Evolutionary conservation across 2,329 filamentous ascomycete genomes (phyloP), one percentile per base, ranked within the genome.

Genomic region (Verticillium nonalfalfae): DNA sequence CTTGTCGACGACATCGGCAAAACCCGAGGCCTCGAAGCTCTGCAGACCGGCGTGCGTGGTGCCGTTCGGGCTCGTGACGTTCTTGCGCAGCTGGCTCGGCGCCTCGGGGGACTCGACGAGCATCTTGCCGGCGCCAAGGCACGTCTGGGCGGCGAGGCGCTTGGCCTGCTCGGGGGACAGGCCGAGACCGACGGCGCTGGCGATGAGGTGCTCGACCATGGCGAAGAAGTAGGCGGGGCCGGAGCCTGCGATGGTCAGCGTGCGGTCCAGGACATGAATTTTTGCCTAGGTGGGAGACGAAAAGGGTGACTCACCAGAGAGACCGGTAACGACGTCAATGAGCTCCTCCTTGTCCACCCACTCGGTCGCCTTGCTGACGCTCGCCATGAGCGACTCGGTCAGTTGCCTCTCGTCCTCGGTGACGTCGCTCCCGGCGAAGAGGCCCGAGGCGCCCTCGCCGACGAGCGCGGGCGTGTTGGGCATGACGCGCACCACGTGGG

Each of bases 201-300:
- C 68, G 59, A 80, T 77, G 56, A 82, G 71, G 68, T 82, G 79
- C 66, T 82, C 80, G 7, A 82, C 80, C 70, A 82, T 74, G 65
- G 79, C 79, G 67, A 82, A 82, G 72, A 82, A 82, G 71, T 82
- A 82, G 0, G 80, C 80, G 0, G 80, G 80, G 2, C 80, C 80
- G 18, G 79, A 81, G 31, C 80, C 79, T 81, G 57, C 0, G 5
- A 3, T 7, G 14, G 14, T 50, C 7, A 38, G 35, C 60, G 31
- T 64, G 64, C 31, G 10, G 11, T 33, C 52, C n/a, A 6, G 7
- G 7, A n/a, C n/a, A n/a, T n/a, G n/a, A n/a, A n/a, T n/a, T n/a
- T n/a, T 57, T 33, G 7, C 26, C 26, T 31, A 31, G 26, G 5
- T 31, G 4, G 26, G 14, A 26, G 15, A n/a, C 7, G 9, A 35